Evolutionary conservation across 2,329 filamentous ascomycete species (phyloP).

Genomic region (Dichotomopilus funicola): DNA sequence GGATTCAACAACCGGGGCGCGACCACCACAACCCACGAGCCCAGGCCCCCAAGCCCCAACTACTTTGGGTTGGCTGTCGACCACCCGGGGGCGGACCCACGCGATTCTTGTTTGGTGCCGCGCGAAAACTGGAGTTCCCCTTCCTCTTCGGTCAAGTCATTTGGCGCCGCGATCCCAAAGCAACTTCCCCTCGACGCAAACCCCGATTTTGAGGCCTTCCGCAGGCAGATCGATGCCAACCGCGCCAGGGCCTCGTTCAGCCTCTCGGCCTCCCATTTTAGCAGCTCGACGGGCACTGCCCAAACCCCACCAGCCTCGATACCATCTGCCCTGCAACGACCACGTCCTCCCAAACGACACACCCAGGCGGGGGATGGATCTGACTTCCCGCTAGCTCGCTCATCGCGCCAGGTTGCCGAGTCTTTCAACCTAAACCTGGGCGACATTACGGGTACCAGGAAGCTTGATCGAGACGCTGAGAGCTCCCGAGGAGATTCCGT

Average conservation of each 20-base stretch:
- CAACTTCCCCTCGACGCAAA: slow-evolving; percentile 68
- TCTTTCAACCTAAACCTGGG: slow-evolving; percentile 19
- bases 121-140: slow-evolving; percentile 70
- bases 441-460: slow-evolving; percentile 14
- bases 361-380: slow-evolving; percentile 42
- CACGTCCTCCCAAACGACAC: slow-evolving; percentile 41
- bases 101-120: slow-evolving; percentile 57
- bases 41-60: slow-evolving; percentile 62
- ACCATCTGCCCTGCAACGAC: slow-evolving; percentile 32
- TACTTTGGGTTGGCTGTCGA: slow-evolving; percentile 78
- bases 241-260: slow-evolving; percentile 41
- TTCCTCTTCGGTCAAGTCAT: slow-evolving; percentile 64
- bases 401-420: slow-evolving; percentile 8
- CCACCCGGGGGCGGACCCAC: slow-evolving; percentile 45
- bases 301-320: slow-evolving; percentile 21
- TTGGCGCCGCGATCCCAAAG: slow-evolving; percentile 60
- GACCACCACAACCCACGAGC: slow-evolving; percentile 25
- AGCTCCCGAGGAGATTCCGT: slow-evolving; percentile 48
- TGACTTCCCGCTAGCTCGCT: slow-evolving; percentile 27
- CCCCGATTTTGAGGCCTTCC: slow-evolving; percentile 75
- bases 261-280: slow-evolving; percentile 42
- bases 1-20: slow-evolving; percentile 20
- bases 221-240: slow-evolving; percentile 63
- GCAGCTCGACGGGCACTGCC: slow-evolving; percentile 27
- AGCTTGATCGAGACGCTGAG: slow-evolving; percentile 40